Evolutionary conservation across 352 stramenopile genomes (phyloP), one percentile per base, ranked within the genome.

Genomic region (Phytophthora syringae): DNA sequence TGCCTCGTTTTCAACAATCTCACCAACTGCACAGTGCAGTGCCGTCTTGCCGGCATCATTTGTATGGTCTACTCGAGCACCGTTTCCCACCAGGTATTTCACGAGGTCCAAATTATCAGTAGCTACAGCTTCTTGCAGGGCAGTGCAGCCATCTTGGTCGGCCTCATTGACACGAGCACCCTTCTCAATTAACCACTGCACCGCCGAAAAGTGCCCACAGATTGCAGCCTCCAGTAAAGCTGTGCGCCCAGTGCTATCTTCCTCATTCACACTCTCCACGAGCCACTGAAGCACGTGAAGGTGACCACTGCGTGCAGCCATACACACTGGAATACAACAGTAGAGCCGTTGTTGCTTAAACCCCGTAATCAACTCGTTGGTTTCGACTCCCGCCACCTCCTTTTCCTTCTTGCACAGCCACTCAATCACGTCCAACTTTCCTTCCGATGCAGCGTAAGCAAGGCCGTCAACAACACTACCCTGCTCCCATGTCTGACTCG

Each of bases 351-450:
- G 48, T 28, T 22, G 34, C 4, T 44, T 32, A 11, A 18, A 16
- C 4, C 9, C 30, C 11, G 28, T 54, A 3, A 54, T 6, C 9
- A 54, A 47, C 0, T 36, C 20, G 3, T 7, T 56, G 18, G 34
- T 34, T 47, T 7, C 9, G 32, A 44, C 22, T 3, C 34, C 34
- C 1, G 12, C 3, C 43, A 32, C 13, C 5, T 50, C 22, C 12
- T 32, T 7, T 13, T 32, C 9, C 22, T 50, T 36, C 21, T 7
- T 24, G 15, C 50, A 57, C n/a, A 57, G 18, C 53, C 53, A 53
- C 30, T 53, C 1, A 1, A 61, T 40, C 27, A 61, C 53, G n/a
- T 61, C 32, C 53, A 61, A 16, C 30, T 54, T 44, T 22, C 36
- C 52, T 22, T 34, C 21, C 36, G 11, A n/a, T 22, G 24, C 13